These are phyloP conservation scores for Stevia rebaudiana DNA, from an alignment of 140 eudicot species.

Conservation along the genomic window DNA sequence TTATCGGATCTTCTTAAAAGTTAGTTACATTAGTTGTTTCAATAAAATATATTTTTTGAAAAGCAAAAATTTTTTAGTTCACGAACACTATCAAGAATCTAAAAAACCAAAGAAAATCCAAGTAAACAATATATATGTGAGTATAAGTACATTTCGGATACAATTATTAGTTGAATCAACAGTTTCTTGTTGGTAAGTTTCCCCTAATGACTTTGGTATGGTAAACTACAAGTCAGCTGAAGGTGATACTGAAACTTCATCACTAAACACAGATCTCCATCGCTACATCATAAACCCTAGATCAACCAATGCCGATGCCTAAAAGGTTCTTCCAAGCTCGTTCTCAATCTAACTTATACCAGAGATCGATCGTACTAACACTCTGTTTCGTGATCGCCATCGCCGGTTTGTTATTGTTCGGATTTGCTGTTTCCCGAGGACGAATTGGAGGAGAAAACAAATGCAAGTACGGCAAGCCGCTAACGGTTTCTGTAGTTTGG, in stretches of 20 bases:
- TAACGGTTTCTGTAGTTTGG: constrained; percentile 70
- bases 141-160: no score
- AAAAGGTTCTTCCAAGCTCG: constrained; percentile 58
- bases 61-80: no score
- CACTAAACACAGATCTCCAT: constrained; percentile 4
- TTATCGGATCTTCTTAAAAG: no score
- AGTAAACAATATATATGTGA: no score
- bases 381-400: constrained; percentile 40
- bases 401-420: constrained; percentile 36
- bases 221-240: constrained; percentile 16
- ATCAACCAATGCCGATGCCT: constrained; percentile 42
- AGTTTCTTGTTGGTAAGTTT: no score
- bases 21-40: no score
- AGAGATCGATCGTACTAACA: constrained; percentile 39
- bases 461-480: constrained; percentile 41
- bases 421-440: constrained; percentile 18
- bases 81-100: no score
- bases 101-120: no score
- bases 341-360: constrained; percentile 25
- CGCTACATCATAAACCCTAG: constrained; percentile 24
- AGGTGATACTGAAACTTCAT: constrained; percentile 2
- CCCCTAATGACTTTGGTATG: constrained; percentile 13
- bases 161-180: no score
- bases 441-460: constrained; percentile 19
- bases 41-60: no score